These are phyloP conservation scores for Dioscorea cayenensis DNA, from an alignment of 116 monocot genomes.

Conservation along the genomic window DNA sequence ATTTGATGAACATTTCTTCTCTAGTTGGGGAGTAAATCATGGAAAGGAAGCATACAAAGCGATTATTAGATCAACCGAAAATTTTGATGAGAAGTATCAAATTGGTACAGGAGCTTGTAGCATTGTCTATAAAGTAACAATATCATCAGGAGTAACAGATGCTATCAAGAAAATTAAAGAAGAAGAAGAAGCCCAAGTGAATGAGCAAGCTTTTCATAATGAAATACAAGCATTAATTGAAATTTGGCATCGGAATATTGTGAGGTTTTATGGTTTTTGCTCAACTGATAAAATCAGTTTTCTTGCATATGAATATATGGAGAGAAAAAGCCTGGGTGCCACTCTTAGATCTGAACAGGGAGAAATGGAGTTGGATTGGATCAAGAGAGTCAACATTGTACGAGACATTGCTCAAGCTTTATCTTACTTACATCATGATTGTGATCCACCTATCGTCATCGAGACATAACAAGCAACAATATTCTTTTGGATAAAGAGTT, in stretches of 20 bases:
- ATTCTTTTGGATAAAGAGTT: too few relatives aligned
- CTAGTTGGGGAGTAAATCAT: too few relatives aligned
- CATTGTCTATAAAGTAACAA: too few relatives aligned
- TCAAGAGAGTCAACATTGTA: constrained; percentile 9
- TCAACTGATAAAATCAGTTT: constrained; percentile 9
- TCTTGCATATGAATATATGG: constrained; percentile 24
- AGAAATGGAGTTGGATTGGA: constrained; percentile 22
- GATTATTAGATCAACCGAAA: too few relatives aligned
- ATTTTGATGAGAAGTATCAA: too few relatives aligned
- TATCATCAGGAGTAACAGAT: too few relatives aligned
- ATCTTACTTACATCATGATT: constrained; percentile 20
- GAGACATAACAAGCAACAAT: too few relatives aligned
- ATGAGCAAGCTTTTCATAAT: constrained; percentile 10
- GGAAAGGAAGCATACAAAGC: too few relatives aligned
- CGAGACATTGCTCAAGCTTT: constrained; percentile 9
- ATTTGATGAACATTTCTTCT: too few relatives aligned
- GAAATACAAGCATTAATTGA: constrained; percentile 15
- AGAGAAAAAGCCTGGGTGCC: constrained; percentile 17
- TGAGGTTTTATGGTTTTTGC: constrained; percentile 36
- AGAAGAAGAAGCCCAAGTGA: neutral
- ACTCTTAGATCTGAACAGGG: neutral
- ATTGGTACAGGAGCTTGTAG: too few relatives aligned
- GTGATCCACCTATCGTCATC: too few relatives aligned
- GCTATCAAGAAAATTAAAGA: constrained; percentile 14
- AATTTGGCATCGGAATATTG: constrained; percentile 32